phyloP scores from a whole-genome alignment of 2,329 filamentous ascomycete species.

The Colletotrichum sp. region DNA sequence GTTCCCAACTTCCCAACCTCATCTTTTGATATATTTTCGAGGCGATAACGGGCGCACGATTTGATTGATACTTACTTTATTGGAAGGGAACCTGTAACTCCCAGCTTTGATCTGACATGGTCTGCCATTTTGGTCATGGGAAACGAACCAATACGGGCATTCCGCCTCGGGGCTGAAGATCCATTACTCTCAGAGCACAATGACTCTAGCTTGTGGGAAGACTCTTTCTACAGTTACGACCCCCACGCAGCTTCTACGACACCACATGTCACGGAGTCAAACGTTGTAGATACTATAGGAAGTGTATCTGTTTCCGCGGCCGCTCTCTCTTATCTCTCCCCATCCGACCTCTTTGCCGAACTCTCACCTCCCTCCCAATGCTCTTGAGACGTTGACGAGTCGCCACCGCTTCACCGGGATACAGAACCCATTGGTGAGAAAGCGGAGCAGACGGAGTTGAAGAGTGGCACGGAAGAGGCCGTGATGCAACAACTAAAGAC shows the following conservation, averaged over 20 bases:
- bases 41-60: not conserved
- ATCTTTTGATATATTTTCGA: not conserved
- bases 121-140: fast-evolving
- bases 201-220: not conserved
- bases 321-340: not conserved
- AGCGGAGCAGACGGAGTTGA: not conserved
- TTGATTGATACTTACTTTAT: not conserved
- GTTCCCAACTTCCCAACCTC: not conserved
- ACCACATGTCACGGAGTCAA: not conserved
- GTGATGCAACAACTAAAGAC: fast-evolving
- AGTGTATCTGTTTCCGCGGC: fast-evolving
- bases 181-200: not conserved
- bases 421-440: not conserved
- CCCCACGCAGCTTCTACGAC: fast-evolving
- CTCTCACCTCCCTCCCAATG: not conserved
- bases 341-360: fast-evolving
- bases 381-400: not conserved
- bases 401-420: not conserved
- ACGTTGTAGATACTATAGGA: fast-evolving
- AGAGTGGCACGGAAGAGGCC: fast-evolving
- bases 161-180: not conserved
- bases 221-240: fast-evolving
- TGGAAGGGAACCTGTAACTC: not conserved
- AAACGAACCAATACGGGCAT: not conserved
- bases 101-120: fast-evolving